Conservation (phyloP, 2,329 filamentous ascomycete species). For the Neonectria neomacrospora region DNA sequence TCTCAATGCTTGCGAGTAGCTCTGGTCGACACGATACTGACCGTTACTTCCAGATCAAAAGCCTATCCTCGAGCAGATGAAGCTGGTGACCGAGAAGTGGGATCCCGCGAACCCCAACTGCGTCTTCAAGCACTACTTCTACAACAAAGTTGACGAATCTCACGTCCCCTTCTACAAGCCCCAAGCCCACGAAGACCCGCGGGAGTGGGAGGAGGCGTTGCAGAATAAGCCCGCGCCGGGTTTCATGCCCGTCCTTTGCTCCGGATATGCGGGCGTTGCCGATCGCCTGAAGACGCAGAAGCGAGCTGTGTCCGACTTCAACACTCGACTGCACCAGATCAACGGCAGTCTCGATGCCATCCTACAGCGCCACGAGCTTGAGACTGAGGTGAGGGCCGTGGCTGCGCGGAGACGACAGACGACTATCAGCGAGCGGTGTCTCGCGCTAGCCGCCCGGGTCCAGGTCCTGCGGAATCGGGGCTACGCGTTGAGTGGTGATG, state of each 20-base stretch:
- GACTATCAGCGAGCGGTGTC: constrained; percentile 76
- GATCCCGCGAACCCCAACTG: constrained; percentile 74
- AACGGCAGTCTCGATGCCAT: constrained; percentile 78
- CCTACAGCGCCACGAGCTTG: constrained; percentile 79
- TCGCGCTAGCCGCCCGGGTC: constrained; percentile 80
- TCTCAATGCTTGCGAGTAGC: neutral
- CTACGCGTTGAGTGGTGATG: constrained; percentile 81
- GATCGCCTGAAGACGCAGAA: constrained; percentile 79
- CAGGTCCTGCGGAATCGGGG: constrained; percentile 84
- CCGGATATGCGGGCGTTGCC: constrained; percentile 77
- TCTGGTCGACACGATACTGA: constrained; percentile 20
- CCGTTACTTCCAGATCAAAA: constrained; percentile 64
- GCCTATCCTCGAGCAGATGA: constrained; percentile 78
- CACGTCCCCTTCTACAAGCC: constrained; percentile 82
- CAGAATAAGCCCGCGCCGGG: constrained; percentile 80
- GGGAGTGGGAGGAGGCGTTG: constrained; percentile 86
- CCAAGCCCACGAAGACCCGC: constrained; percentile 74
- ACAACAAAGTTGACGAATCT: constrained; percentile 82
- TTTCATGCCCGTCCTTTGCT: constrained; percentile 80
- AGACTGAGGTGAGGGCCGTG: constrained; percentile 77
- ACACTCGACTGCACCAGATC: constrained; percentile 80
- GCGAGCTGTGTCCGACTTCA: constrained; percentile 74
- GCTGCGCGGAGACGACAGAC: constrained; percentile 79
- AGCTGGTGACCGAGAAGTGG: constrained; percentile 78
- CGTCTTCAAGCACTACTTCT: constrained; percentile 85